A percentile compares a stretch with the other conserved stretches of the same genome.
phyloP scores from a whole-genome alignment of 768 basidiomycete genomes.

The Pisolithus marmoratus region DNA sequence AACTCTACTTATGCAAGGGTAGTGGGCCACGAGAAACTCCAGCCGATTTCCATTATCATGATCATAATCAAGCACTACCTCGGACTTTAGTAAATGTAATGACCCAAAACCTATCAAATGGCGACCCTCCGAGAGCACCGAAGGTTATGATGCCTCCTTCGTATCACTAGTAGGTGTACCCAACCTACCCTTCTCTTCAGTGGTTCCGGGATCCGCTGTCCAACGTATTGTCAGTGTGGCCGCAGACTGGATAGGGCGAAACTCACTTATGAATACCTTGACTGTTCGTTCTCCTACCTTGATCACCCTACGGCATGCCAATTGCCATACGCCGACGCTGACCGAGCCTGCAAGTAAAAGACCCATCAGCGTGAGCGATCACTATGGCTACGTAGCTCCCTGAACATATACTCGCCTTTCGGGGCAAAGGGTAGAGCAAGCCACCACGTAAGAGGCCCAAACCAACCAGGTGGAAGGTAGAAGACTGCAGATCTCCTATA shows the following conservation, averaged over 20 bases:
- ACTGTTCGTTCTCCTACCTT: conserved; percentile 68
- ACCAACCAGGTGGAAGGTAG: conserved; percentile 87
- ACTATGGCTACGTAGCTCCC: background rate
- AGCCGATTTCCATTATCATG: no score
- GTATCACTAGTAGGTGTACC: background rate
- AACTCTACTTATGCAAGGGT: no score
- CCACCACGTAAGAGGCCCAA: conserved; percentile 85
- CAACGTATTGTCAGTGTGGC: background rate
- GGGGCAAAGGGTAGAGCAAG: conserved; percentile 90
- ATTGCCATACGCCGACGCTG: conserved; percentile 91
- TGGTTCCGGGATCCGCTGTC: conserved; percentile 15
- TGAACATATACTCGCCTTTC: conserved; percentile 45
- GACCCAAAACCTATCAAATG: no score
- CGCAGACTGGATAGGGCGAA: background rate
- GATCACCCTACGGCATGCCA: conserved; percentile 87
- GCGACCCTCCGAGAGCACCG: no score
- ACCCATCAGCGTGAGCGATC: background rate
- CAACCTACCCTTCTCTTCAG: background rate
- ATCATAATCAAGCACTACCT: no score
- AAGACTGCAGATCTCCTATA: conserved; percentile 89
- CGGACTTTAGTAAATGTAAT: no score
- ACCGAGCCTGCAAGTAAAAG: conserved; percentile 61
- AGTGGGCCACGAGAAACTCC: no score
- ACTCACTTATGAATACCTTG: conserved; percentile 51
- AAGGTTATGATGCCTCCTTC: no score